Percentiles rank a stretch among this genome's conserved stretches.
Evolutionary conservation across 148 eudicot genomes (phyloP).

Genomic region (Bassia scoparia): DNA sequence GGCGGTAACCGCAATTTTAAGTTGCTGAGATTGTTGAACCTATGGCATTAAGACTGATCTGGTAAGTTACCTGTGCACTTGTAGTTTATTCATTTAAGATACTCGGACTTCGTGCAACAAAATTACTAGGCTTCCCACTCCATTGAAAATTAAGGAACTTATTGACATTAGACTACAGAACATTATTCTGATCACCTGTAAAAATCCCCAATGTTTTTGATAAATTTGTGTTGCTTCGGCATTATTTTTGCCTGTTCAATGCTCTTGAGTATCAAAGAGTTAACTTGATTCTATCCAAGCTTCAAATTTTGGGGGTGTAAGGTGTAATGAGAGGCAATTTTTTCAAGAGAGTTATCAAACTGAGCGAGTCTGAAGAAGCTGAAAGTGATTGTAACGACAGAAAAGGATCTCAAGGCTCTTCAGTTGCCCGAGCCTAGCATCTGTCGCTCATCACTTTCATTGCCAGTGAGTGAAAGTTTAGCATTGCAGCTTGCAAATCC

Average conservation of each 20-base stretch:
- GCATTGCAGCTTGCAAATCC: constrained; percentile 11
- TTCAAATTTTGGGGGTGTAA: constrained; percentile 10
- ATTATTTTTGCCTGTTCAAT: constrained; percentile 18
- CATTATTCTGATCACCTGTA: not conserved
- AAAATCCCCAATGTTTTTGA: constrained; percentile 9
- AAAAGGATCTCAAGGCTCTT: constrained; percentile 13
- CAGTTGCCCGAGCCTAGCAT: constrained; percentile 21
- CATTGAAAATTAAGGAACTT: constrained; percentile 17
- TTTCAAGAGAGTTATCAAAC: constrained; percentile 5
- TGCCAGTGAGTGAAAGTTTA: constrained; percentile 3
- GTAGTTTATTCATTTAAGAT: constrained; percentile 24
- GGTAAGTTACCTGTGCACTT: constrained; percentile 14
- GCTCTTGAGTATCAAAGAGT: not conserved
- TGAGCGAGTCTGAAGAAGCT: constrained; percentile 24
- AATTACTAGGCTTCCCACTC: constrained; percentile 19
- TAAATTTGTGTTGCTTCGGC: constrained; percentile 18
- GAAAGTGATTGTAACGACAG: constrained; percentile 6
- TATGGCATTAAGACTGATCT: constrained; percentile 12
- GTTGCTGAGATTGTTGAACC: constrained; percentile 24
- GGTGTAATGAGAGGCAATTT: not conserved
- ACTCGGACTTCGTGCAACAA: constrained; percentile 26
- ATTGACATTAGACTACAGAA: constrained; percentile 28
- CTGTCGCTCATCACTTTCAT: constrained; percentile 15
- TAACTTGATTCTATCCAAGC: constrained; percentile 6
- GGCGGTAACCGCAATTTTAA: not conserved